Conservation (phyloP, 768 basidiomycete genomes). For the Boletus rufocinnamomeus region DNA sequence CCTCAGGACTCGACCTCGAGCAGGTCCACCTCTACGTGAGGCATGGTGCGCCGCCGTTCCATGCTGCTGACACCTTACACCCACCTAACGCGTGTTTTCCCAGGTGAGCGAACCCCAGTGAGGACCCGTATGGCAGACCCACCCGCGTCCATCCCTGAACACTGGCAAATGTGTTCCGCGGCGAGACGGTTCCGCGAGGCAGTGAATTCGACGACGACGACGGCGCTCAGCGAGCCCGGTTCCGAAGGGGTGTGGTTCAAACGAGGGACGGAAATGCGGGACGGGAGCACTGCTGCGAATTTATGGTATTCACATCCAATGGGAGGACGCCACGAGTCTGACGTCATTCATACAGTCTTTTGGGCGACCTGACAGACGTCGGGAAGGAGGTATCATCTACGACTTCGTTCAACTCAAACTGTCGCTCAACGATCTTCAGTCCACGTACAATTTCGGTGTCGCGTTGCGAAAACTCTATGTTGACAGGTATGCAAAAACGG, state of each 20-base stretch:
- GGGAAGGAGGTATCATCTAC: constrained; percentile 56
- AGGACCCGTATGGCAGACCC: constrained; percentile 59
- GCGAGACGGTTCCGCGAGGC: constrained; percentile 52
- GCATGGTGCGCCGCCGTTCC: constrained; percentile 54
- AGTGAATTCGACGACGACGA: constrained; percentile 35
- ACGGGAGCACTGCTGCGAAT: constrained; percentile 55
- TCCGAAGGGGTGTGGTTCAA: constrained; percentile 39
- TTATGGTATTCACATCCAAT: constrained; percentile 54
- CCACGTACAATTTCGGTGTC: constrained; percentile 63
- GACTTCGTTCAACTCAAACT: background rate
- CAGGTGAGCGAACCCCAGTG: constrained; percentile 81
- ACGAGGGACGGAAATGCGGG: constrained; percentile 54
- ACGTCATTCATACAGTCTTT: constrained; percentile 44
- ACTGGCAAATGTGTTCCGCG: constrained; percentile 68
- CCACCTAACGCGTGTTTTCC: background rate
- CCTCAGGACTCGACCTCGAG: constrained; percentile 54
- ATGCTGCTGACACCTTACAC: background rate
- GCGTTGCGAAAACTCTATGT: constrained; percentile 66
- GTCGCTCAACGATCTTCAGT: constrained; percentile 39
- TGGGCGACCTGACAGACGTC: constrained; percentile 53
- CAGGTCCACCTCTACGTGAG: constrained; percentile 77
- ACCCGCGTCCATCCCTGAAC: constrained; percentile 64
- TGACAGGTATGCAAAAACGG: constrained; percentile 48
- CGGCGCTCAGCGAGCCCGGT: constrained; percentile 5
- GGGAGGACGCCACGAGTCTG: background rate